Evolutionary conservation across 352 stramenopile species (phyloP), one percentile per base, ranked within the genome.

Genomic region (Pythium aquatile): DNA sequence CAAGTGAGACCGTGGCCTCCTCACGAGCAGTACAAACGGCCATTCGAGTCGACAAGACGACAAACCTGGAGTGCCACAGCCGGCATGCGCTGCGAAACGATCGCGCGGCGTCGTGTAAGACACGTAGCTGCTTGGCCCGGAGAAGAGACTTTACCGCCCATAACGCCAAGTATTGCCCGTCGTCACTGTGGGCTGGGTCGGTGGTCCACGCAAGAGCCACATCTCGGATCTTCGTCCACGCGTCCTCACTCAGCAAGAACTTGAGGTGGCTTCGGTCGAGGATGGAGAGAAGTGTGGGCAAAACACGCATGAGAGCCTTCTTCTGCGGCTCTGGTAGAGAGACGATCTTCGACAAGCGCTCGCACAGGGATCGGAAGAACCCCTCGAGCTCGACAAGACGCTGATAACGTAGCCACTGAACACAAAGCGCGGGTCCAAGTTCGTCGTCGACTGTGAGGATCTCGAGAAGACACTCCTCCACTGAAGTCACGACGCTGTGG

Each of bases 221-320:
- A 16, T 66, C 39, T 9, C 59, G 39, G 28, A 58, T 26, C 5
- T 16, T 26, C 26, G 26, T 28, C 59, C 59, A 66, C n/a, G 51
- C 32, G 8, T 30, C 2, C n/a, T 40, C n/a, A 5, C 26, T 33
- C 11, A 66, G 42, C 49, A 6, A 54, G 13, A 39, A n/a, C 2
- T 28, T 51, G 5, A n/a, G 32, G 3, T 44, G 49, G 7, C 17
- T 28, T 10, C 37, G 59, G 14, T 42, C 17, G 5, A 59, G 35
- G 4, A 30, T 5, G 6, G 29, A 20, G 9, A n/a, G 9, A 10
- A 66, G 39, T 5, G 51, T 33, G 2, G 48, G 59, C n/a, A 66
- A 10, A 10, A 66, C 8, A 5, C 20, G 10, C 7, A 66, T 28
- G 16, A 66, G 49, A 4, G 11, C 59, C 3, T 53, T 39, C 20